phyloP scores from a whole-genome alignment of 2,329 filamentous ascomycete genomes.

The Venturia asperata region DNA sequence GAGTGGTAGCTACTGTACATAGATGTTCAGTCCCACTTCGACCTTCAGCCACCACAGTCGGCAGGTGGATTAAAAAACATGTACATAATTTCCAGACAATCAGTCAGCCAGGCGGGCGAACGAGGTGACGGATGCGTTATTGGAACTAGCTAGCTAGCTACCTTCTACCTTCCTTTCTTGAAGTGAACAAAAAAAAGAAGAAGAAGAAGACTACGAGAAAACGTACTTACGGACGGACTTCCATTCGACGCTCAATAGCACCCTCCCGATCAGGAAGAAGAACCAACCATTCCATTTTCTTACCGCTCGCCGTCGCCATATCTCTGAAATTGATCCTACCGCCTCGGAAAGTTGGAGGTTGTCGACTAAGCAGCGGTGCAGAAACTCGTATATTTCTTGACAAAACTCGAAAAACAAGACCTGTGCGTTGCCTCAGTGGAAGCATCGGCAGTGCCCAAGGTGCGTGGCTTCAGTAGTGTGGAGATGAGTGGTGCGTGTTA shows the following conservation, averaged over 20 bases:
- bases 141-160: too few species aligned
- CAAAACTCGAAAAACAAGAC: not conserved
- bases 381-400: too few species aligned
- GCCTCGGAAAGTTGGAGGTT: not conserved
- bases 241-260: conserved; percentile 38
- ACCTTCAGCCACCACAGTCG: too few species aligned
- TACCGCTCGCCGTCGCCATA: conserved; percentile 24
- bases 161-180: too few species aligned
- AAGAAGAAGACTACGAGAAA: not conserved
- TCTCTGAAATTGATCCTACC: not conserved
- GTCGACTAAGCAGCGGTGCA: not conserved
- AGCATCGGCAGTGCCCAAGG: conserved; percentile 5
- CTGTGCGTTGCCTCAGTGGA: not conserved
- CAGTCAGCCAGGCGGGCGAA: too few species aligned
- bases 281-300: conserved; percentile 45
- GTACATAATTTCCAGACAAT: too few species aligned
- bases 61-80: too few species aligned
- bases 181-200: not conserved
- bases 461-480: too few species aligned
- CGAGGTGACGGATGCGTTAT: too few species aligned
- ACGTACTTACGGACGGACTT: conserved; percentile 33
- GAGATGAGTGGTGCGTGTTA: not conserved
- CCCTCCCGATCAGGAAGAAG: conserved; percentile 41
- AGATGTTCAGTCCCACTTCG: too few species aligned
- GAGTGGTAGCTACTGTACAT: too few species aligned